Conservation (phyloP, 176 grass and related monocot genomes). For the Coix lacrymajobi region DNA sequence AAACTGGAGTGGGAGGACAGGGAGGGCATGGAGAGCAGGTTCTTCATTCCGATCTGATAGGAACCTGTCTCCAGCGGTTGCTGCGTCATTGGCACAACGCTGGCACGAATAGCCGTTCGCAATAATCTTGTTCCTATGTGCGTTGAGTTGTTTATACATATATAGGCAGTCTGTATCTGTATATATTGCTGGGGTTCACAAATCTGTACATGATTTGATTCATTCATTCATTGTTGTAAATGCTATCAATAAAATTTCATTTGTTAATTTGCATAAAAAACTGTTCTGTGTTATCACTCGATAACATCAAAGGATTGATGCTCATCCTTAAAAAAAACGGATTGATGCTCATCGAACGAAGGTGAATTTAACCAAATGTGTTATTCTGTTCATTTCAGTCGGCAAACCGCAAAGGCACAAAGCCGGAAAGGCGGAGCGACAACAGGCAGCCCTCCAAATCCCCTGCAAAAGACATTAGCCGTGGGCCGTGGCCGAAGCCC, state of each 20-base stretch:
- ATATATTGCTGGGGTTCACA: neutral
- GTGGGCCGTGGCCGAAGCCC: too few relatives aligned
- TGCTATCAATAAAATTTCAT: neutral
- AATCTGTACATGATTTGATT: slow-evolving; percentile 7
- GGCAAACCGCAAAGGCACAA: too few relatives aligned
- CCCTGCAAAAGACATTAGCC: too few relatives aligned
- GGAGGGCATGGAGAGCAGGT: slow-evolving; percentile 34
- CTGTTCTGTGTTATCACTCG: neutral
- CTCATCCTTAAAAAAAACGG: too few relatives aligned
- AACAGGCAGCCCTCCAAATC: too few relatives aligned
- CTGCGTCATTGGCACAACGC: neutral
- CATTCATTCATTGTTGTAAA: neutral
- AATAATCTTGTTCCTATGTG: slow-evolving; percentile 7
- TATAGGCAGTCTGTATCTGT: neutral
- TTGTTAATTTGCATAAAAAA: neutral
- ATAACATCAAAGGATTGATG: neutral
- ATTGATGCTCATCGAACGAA: neutral
- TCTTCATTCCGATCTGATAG: slow-evolving; percentile 47
- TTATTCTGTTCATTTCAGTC: neutral
- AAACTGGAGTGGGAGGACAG: slow-evolving; percentile 42
- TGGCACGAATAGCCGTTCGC: neutral
- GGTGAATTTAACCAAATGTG: neutral
- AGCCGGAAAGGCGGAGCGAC: too few relatives aligned
- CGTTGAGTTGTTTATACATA: neutral
- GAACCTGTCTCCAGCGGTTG: neutral